These are phyloP conservation scores for Aspergillus udagawae DNA, from an alignment of 2,329 filamentous ascomycete genomes.

Conservation along the genomic window DNA sequence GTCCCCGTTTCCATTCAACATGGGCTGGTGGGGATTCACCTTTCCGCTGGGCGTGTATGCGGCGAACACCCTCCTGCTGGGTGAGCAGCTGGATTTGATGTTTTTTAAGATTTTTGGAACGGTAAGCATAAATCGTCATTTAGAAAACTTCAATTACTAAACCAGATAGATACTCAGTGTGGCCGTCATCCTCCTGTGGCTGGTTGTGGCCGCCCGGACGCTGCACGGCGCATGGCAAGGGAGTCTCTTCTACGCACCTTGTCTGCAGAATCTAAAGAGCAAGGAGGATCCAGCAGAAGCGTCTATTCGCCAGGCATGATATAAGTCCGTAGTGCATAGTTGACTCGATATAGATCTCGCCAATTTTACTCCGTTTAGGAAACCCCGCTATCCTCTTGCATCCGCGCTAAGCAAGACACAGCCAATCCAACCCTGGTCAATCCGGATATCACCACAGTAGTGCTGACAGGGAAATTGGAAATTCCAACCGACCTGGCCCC, in stretches of 20 bases:
- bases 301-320: constrained; percentile 3
- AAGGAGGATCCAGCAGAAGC: constrained; percentile 10
- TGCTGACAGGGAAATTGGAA: not conserved
- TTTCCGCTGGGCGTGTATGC: constrained; percentile 53
- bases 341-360: not conserved
- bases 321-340: not conserved
- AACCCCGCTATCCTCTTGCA: not conserved
- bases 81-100: constrained; percentile 45
- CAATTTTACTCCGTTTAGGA: not conserved
- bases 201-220: constrained; percentile 46
- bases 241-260: constrained; percentile 49
- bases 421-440: not conserved
- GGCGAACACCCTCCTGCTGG: constrained; percentile 36
- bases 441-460: not conserved
- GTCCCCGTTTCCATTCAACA: constrained; percentile 52
- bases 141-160: not conserved
- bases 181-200: constrained; percentile 49
- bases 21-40: constrained; percentile 59
- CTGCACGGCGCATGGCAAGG: constrained; percentile 43
- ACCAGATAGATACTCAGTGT: constrained; percentile 41
- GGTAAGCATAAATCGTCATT: constrained; percentile 12
- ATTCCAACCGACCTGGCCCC: not conserved
- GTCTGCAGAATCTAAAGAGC: constrained; percentile 36
- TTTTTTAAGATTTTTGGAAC: constrained; percentile 55
- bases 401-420: not conserved